phyloP scores from a whole-genome alignment of 768 basidiomycete species.

The Pisolithus albus region DNA sequence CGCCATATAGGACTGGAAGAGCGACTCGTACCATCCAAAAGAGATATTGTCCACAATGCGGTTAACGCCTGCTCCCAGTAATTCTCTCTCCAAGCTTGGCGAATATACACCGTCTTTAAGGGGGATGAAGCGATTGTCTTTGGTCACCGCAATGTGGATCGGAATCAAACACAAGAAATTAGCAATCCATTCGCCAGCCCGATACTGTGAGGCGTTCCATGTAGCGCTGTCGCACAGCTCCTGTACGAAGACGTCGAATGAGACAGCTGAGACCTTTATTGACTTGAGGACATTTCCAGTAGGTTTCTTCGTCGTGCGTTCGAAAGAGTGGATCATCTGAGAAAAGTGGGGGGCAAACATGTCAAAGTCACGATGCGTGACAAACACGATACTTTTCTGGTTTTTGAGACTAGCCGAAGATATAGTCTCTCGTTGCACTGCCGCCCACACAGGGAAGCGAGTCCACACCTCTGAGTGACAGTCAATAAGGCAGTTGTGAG shows the following conservation, averaged over 20 bases:
- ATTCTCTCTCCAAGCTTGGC: conserved; percentile 37
- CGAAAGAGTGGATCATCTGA: conserved; percentile 40
- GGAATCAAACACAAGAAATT: conserved; percentile 51
- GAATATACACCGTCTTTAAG: conserved; percentile 47
- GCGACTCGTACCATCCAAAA: conserved; percentile 54
- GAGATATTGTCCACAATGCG: conserved; percentile 43
- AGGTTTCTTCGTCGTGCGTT: conserved; percentile 46
- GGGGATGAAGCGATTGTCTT: conserved; percentile 50
- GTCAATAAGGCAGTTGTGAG: conserved; percentile 47
- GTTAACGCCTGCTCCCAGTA: conserved; percentile 48
- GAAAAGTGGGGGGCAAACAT: conserved; percentile 38
- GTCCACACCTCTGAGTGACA: conserved; percentile 54
- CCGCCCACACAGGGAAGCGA: conserved; percentile 51
- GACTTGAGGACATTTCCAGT: conserved; percentile 37
- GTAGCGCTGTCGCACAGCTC: conserved; percentile 7
- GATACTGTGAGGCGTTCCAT: conserved; percentile 34
- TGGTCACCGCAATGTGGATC: conserved; percentile 48
- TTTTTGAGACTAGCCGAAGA: conserved; percentile 28
- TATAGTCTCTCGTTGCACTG: conserved; percentile 41
- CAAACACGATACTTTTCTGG: conserved; percentile 35
- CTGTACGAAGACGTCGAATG: conserved; percentile 23
- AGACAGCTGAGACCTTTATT: conserved; percentile 28
- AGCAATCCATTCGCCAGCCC: conserved; percentile 53
- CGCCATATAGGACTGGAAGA: conserved; percentile 51
- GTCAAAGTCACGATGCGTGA: conserved; percentile 32